Conservation (phyloP, 495 filamentous ascomycete species). For the Talaromyces ruber region DNA sequence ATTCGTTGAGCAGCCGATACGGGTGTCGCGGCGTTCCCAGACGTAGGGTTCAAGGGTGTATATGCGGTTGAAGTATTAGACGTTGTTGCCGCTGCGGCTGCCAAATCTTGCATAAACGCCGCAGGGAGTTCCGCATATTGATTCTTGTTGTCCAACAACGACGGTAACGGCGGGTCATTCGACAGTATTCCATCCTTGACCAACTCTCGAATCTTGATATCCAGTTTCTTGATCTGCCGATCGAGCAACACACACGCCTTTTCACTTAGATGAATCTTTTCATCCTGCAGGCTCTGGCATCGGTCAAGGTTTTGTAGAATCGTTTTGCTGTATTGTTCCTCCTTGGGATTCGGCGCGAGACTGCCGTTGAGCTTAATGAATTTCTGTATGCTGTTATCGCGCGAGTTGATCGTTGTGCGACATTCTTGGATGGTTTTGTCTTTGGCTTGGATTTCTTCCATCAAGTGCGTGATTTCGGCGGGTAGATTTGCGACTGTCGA, state of each 20-base stretch:
- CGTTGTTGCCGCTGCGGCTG: background rate
- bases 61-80: slow-evolving; percentile 25
- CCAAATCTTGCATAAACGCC: slow-evolving; percentile 36
- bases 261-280: slow-evolving; percentile 74
- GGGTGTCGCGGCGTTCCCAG: slow-evolving; percentile 33
- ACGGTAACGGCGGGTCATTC: slow-evolving; percentile 70
- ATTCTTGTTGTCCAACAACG: slow-evolving; percentile 57
- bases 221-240: slow-evolving; percentile 80
- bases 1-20: slow-evolving; percentile 37
- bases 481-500: slow-evolving; percentile 72
- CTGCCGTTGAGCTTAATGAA: slow-evolving; percentile 82
- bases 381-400: slow-evolving; percentile 79
- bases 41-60: slow-evolving; percentile 30
- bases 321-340: slow-evolving; percentile 60
- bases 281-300: slow-evolving; percentile 68
- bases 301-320: slow-evolving; percentile 65
- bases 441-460: slow-evolving; percentile 91
- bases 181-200: slow-evolving; percentile 71
- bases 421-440: slow-evolving; percentile 72
- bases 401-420: slow-evolving; percentile 60
- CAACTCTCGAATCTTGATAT: slow-evolving; percentile 76
- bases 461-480: slow-evolving; percentile 81
- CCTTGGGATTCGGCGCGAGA: slow-evolving; percentile 74
- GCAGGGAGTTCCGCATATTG: slow-evolving; percentile 47
- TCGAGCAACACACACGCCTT: slow-evolving; percentile 75